Conservation (phyloP, 208 protist genomes). For the Herpetomonas tarakana region DNA sequence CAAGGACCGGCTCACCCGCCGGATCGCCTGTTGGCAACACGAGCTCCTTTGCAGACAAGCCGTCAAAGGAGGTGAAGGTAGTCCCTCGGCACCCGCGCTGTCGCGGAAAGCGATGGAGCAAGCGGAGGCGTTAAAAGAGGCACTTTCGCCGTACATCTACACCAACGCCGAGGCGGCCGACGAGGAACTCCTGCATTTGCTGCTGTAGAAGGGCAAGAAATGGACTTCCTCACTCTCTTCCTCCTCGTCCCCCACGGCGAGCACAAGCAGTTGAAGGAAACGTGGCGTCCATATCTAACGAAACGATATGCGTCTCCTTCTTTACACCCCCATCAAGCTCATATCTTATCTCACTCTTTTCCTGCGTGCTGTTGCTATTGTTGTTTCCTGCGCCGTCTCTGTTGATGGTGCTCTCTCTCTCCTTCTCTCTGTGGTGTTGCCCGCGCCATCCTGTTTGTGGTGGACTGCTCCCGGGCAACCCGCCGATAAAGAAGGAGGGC, state of each 20-base stretch:
- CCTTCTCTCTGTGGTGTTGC: not conserved
- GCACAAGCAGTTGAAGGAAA: too few relatives aligned
- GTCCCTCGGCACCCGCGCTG: too few relatives aligned
- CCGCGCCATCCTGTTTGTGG: not conserved
- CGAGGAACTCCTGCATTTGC: slow-evolving; percentile 6
- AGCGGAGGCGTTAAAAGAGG: not conserved
- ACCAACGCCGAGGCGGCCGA: slow-evolving; percentile 1
- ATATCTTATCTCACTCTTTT: slow-evolving; percentile 10
- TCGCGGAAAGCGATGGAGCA: not conserved
- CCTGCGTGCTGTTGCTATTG: not conserved
- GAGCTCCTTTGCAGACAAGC: too few relatives aligned
- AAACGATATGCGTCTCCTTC: slow-evolving; percentile 1
- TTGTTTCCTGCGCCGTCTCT: slow-evolving; percentile 1
- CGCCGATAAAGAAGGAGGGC: too few relatives aligned
- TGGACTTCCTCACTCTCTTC: not conserved
- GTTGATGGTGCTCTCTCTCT: slow-evolving; percentile 5
- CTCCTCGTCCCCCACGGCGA: too few relatives aligned
- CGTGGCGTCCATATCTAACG: too few relatives aligned
- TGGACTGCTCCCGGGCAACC: too few relatives aligned
- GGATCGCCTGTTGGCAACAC: not conserved
- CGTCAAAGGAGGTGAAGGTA: too few relatives aligned
- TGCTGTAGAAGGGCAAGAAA: slow-evolving; percentile 1
- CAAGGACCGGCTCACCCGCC: not conserved
- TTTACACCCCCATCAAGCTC: not conserved
- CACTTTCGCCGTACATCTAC: not conserved